These are phyloP conservation scores for Rhododendron griersonianum DNA, from an alignment of 148 eudicot species.

Conservation along the genomic window DNA sequence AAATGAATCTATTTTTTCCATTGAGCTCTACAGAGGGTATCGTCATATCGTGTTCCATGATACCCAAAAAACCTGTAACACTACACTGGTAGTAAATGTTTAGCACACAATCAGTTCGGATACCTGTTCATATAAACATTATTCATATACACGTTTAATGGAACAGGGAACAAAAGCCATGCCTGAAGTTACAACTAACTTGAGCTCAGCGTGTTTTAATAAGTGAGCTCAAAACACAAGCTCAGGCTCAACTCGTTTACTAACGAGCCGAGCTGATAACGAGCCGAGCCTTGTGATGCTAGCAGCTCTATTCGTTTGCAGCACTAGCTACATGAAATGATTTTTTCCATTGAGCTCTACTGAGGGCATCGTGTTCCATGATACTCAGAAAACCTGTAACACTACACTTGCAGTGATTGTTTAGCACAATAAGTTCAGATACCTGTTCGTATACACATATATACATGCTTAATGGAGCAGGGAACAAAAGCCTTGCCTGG, in stretches of 20 bases:
- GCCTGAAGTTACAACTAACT: neutral
- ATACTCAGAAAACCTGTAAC: neutral
- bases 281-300: neutral
- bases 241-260: neutral
- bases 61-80: neutral
- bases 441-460: neutral
- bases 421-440: neutral
- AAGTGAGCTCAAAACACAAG: neutral
- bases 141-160: too few relatives aligned
- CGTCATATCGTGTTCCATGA: neutral
- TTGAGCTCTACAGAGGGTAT: neutral
- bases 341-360: neutral
- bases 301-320: neutral
- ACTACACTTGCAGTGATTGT: neutral
- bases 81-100: neutral
- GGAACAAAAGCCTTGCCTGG: slow-evolving; percentile 59
- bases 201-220: neutral
- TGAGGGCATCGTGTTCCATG: neutral
- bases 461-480: neutral
- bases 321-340: neutral
- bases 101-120: too few relatives aligned
- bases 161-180: too few relatives aligned
- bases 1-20: neutral
- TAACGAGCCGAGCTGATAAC: neutral
- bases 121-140: too few relatives aligned